A percentile compares a stretch with the other conserved stretches of the same genome.
phyloP scores from a whole-genome alignment of 2,329 filamentous ascomycete species.

The Parascedosporium putredinis region DNA sequence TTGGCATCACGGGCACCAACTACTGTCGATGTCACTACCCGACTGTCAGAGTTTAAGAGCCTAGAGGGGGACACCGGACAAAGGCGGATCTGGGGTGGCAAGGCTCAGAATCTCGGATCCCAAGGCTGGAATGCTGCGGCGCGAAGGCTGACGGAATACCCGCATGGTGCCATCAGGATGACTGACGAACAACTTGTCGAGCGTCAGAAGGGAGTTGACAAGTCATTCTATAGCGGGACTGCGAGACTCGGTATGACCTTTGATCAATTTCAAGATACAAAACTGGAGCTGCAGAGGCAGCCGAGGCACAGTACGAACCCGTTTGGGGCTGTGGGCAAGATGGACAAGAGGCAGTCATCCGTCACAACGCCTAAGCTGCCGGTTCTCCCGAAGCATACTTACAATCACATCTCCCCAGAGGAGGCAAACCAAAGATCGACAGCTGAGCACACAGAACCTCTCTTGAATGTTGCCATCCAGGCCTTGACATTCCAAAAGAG shows the following conservation, averaged over 20 bases:
- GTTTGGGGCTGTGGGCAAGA: constrained; percentile 27
- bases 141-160: neutral
- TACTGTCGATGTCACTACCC: neutral
- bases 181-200: neutral
- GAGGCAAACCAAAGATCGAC: constrained; percentile 27
- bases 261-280: neutral
- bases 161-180: neutral
- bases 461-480: constrained; percentile 30
- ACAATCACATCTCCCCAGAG: constrained; percentile 21
- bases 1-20: too few relatives aligned
- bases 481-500: neutral
- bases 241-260: neutral
- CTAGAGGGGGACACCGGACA: neutral
- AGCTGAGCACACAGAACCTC: constrained; percentile 27
- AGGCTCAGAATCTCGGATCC: neutral
- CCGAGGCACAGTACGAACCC: constrained; percentile 11
- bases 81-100: neutral
- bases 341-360: constrained; percentile 22
- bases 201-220: neutral
- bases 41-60: neutral
- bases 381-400: constrained; percentile 11
- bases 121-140: neutral
- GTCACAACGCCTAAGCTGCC: constrained; percentile 9
- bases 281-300: neutral
- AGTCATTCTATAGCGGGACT: constrained; percentile 7